These are phyloP conservation scores for Penicillium vulpinum DNA, from an alignment of 2,329 filamentous ascomycete species.

Conservation along the genomic window DNA sequence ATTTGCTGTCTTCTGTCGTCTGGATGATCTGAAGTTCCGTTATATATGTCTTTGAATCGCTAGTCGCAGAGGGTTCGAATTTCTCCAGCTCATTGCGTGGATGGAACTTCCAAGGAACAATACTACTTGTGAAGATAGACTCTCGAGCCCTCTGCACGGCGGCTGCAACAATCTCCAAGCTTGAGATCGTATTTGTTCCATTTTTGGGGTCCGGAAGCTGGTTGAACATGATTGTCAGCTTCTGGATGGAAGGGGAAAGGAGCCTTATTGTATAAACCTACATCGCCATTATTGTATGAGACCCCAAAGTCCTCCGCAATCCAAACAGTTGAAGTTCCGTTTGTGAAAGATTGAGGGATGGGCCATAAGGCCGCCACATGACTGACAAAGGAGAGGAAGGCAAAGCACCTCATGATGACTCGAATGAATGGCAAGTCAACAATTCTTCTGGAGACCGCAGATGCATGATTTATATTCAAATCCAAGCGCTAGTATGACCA, in stretches of 20 bases:
- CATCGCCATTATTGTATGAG: background rate
- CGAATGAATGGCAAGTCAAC: background rate
- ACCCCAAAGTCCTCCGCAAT: background rate
- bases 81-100: background rate
- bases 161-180: background rate
- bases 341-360: background rate
- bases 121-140: background rate
- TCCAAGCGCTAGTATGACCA: background rate
- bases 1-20: background rate
- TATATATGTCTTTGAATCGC: background rate
- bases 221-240: background rate
- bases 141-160: background rate
- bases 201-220: background rate
- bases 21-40: background rate
- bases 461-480: background rate
- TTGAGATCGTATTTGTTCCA: background rate
- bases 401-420: background rate
- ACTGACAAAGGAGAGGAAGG: background rate
- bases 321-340: background rate
- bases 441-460: background rate
- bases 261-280: background rate
- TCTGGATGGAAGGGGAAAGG: background rate
- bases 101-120: background rate
- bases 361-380: background rate
- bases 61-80: background rate